Base-by-base conservation (phyloP, 2,329 filamentous ascomycete genomes). In the Aspergillus arachidicola region DNA sequence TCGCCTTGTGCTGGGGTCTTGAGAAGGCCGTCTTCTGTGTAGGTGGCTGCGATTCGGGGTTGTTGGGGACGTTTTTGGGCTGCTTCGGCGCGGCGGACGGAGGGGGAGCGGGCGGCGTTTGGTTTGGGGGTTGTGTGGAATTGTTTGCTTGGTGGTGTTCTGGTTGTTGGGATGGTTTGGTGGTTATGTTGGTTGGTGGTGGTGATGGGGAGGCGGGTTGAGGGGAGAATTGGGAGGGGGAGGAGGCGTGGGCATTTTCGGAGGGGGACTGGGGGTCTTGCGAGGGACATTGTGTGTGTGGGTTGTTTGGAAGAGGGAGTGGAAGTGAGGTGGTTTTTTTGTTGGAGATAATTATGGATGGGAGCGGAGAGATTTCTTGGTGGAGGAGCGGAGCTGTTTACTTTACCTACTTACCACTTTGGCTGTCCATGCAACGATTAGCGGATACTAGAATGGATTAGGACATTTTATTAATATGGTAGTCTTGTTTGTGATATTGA, bases 251-350 rank as follows among this genome's bases (percentile, higher is more conserved):
- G 59, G 58, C 66, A 70, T 69, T 63, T 62, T 30, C 59, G 64
- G 6, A 69, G 59, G 5, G 64, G 48, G 51, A 58, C 50, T n/a
- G 64, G 43, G 53, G 68, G 48, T 53, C 63, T 67, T 14, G 68
- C 26, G 61, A 73, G 65, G 12, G 65, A 61, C 66, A 69, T 66
- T 6, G 4, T 51, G 46, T 23, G 21, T 59, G 28, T 36, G 56
- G 41, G 14, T 41, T 41, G 38, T 41, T 41, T 41, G 16, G 57
- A 12, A 32, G 62, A 41, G 32, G 32, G 32, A 34, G 32, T 1
- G 0, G 32, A 62, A 38, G 43, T 53, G 60, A 56, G 50, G 57
- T 28, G 32, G 51, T 12, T 36, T 11, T 34, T 12, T 6, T 23
- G 43, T 53, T n/a, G 21, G 30, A 36, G 26, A 32, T 57, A 30